Evolutionary conservation across 192 early-diverging fungal species (phyloP), one percentile per base, ranked within the genome.

Genomic region (Rhizoclosmatium sp.): DNA sequence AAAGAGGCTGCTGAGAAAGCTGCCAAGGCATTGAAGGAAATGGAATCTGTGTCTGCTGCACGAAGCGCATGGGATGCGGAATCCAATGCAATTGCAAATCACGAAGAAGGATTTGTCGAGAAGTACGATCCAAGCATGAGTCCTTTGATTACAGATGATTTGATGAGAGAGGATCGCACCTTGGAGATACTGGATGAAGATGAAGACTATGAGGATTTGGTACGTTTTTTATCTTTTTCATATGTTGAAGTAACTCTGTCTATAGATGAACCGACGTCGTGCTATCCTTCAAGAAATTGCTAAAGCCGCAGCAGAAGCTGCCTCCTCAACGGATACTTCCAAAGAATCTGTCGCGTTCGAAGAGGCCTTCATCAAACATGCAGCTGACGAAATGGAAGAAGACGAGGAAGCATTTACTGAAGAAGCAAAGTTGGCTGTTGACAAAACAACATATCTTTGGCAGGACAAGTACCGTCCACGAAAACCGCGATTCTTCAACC

Each of bases 401-500:
- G 89, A 94, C 82, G 94, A 96, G 78, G 91, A 91, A 2, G 82
- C 92, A 10, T 97, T 96, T 60, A 93, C 90, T 69, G 85, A 83
- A 47, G 81, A 84, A 51, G 76, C 76, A 39, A 89, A 93, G 44
- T 93, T 93, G 78, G 93, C 92, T 3, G 78, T 92, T 65, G 82
- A 89, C 54, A 72, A 79, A 59, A 76, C 84, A 47, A 79, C 80
- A 41, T 86, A 85, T 48, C 69, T 85, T 62, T 86, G 84, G 84
- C 82, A 84, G 21, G 95, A 97, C 84, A 97, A 98, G 83, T 97
- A 99, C 82, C 86, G 96, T 44, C 97, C 97, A 44, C 90, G 97
- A 47, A 98, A 97, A 81, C 97, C 98, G 31, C 88, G 94, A 71
- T 99, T 93, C 87, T 95, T 97, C 74, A 99, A 99, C 88, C 92